phyloP scores from a whole-genome alignment of 2,329 filamentous ascomycete species.

The Phaeoacremonium minimum region DNA sequence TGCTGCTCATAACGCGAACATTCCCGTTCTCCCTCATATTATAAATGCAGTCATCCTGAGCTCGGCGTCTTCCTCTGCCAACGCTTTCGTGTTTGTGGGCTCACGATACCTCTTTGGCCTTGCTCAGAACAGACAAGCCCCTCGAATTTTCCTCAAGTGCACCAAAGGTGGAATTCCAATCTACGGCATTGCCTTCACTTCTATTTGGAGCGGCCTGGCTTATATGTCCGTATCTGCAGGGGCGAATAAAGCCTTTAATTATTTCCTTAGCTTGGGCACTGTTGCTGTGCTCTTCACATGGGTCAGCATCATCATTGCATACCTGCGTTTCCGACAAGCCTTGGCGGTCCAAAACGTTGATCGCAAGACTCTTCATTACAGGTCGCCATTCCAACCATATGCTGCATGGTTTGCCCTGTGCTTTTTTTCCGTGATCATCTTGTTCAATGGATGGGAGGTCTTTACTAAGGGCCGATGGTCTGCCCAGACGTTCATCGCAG shows the following conservation, averaged over 20 bases:
- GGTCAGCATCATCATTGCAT: conserved; percentile 15
- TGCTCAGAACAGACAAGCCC: conserved; percentile 42
- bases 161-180: conserved; percentile 48
- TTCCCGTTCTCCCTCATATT: conserved; percentile 27
- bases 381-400: conserved; percentile 20
- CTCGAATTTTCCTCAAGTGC: conserved; percentile 35
- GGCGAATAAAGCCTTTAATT: conserved; percentile 21
- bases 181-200: background rate
- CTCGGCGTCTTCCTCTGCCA: conserved; percentile 41
- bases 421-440: conserved; percentile 24
- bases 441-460: conserved; percentile 19
- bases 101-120: conserved; percentile 36
- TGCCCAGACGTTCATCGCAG: conserved; percentile 18
- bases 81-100: conserved; percentile 14
- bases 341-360: conserved; percentile 19
- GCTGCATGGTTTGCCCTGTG: conserved; percentile 27
- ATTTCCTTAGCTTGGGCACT: conserved; percentile 19
- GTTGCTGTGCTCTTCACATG: conserved; percentile 17
- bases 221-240: conserved; percentile 10
- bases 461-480: conserved; percentile 28
- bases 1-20: conserved; percentile 1
- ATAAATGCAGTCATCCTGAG: conserved; percentile 45
- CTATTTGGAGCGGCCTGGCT: conserved; percentile 4
- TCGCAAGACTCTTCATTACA: conserved; percentile 18
- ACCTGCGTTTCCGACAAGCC: conserved; percentile 16